These are phyloP conservation scores for Phytopythium mirpurense DNA, from an alignment of 352 stramenopile genomes.

Conservation along the genomic window DNA sequence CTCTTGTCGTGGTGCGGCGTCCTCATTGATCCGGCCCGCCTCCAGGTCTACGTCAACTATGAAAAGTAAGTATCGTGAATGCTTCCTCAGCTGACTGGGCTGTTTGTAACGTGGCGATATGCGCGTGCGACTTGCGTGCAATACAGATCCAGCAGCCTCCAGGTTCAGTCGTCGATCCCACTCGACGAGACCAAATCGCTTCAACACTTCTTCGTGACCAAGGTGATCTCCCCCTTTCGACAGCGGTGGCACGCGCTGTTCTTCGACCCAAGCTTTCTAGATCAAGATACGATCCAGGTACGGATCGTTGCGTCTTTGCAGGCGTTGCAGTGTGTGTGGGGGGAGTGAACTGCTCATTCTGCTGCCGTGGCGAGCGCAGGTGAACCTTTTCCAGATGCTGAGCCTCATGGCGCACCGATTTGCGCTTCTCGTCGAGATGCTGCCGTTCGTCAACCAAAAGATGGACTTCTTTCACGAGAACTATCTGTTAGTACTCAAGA, in stretches of 20 bases:
- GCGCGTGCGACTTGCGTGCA: too few relatives aligned
- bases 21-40: conserved; percentile 39
- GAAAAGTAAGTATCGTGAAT: conserved; percentile 42
- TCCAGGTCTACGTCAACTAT: conserved; percentile 77
- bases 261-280: conserved; percentile 42
- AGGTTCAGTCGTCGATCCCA: conserved; percentile 42
- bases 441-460: conserved; percentile 40
- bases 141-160: conserved; percentile 24
- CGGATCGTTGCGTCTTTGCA: not conserved
- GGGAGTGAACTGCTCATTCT: too few relatives aligned
- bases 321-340: too few relatives aligned
- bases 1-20: conserved; percentile 65
- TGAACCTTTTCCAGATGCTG: conserved; percentile 64
- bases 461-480: conserved; percentile 37
- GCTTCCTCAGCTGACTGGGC: not conserved
- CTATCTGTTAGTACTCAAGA: conserved; percentile 31
- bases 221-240: conserved; percentile 53
- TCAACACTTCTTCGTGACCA: conserved; percentile 51
- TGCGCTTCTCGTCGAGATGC: conserved; percentile 39
- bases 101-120: too few relatives aligned
- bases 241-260: conserved; percentile 70
- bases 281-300: conserved; percentile 35
- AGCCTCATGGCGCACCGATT: conserved; percentile 47
- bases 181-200: conserved; percentile 52
- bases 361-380: conserved; percentile 5